Evolutionary conservation across 2,329 filamentous ascomycete genomes (phyloP).

Genomic region (Chrysosporium queenslandicum): DNA sequence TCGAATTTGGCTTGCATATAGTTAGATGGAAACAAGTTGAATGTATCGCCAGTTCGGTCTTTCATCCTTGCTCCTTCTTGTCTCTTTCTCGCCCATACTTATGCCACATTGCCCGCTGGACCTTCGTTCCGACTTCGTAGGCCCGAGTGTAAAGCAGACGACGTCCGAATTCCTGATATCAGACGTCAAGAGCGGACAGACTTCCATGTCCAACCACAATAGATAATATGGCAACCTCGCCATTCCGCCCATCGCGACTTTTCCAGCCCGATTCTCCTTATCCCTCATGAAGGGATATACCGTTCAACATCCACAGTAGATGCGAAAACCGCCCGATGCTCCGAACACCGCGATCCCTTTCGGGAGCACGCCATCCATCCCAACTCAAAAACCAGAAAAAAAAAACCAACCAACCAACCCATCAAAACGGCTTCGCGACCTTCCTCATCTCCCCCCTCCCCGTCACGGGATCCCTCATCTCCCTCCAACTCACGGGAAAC

Average conservation of each 20-base stretch:
- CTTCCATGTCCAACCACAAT: not conserved
- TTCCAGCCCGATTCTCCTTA: not conserved
- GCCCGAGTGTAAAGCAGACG: too few relatives aligned
- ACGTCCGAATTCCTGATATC: too few relatives aligned
- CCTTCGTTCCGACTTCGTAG: too few relatives aligned
- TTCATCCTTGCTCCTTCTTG: too few relatives aligned
- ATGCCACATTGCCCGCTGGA: not conserved
- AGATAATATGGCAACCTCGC: not conserved
- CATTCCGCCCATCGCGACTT: not conserved
- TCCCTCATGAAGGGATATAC: not conserved
- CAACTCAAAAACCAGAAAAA: not conserved
- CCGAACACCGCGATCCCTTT: not conserved
- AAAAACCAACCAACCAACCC: not conserved
- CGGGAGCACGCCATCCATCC: too few relatives aligned
- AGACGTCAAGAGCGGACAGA: not conserved
- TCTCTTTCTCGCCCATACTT: too few relatives aligned
- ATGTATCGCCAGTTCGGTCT: too few relatives aligned
- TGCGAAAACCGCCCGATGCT: too few relatives aligned
- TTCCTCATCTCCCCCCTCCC: conserved; percentile 71
- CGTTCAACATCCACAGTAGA: not conserved
- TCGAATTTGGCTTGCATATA: not conserved
- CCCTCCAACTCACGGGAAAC: conserved; percentile 90
- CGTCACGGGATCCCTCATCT: conserved; percentile 76
- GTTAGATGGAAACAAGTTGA: not conserved
- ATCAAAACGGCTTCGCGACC: conserved; percentile 83